Base-by-base conservation (phyloP, 83 land plant species). In the Picea abies region DNA sequence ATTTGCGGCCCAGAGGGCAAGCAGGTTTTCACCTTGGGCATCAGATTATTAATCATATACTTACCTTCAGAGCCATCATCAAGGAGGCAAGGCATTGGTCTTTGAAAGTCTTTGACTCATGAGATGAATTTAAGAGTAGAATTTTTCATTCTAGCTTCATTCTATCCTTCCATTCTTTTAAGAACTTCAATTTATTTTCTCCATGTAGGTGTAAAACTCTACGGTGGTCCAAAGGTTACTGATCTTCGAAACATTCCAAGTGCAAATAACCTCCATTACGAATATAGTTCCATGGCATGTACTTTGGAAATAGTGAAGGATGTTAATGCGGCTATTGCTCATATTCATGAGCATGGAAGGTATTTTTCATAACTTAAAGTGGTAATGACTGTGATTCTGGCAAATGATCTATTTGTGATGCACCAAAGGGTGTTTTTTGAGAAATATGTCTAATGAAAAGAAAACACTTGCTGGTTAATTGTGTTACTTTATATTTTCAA, bases 261-360 rank as follows among this genome's bases (percentile, higher is more conserved):
- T 79, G 93, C 92, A n/a, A 60, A 37, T 0, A 85, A 92, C 62
- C 91, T 93, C 65, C 99, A 94, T 85, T 94, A 93, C 61, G 99
- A 98, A 49, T 98, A 98, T 79, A 96, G 87, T 82, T 90, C 95
- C 49, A 79, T 88, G 92, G 90, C 94, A 44, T 98, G 97, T 86
- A 90, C 99, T 58, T 79, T 98, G 72, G 99, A 98, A 86, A 82
- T 98, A 81, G 99, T 98, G 64, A 87, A 93, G 82, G 97, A 93
- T 88, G 96, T 96, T 0, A 64, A 90, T 76, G 89, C 90, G 20
- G 99, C 99, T 63, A 91, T 96, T 82, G 90, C 91, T 75, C 99
- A 98, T 85, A 96, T 98, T 41, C 96, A 94, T 83, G 85, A 83
- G 49, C 86, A 96, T 89, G 99, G 99, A 83, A 97, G 99, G 99